Evolutionary conservation across 2,329 filamentous ascomycete species (phyloP).

Genomic region (Huntiella moniliformis): DNA sequence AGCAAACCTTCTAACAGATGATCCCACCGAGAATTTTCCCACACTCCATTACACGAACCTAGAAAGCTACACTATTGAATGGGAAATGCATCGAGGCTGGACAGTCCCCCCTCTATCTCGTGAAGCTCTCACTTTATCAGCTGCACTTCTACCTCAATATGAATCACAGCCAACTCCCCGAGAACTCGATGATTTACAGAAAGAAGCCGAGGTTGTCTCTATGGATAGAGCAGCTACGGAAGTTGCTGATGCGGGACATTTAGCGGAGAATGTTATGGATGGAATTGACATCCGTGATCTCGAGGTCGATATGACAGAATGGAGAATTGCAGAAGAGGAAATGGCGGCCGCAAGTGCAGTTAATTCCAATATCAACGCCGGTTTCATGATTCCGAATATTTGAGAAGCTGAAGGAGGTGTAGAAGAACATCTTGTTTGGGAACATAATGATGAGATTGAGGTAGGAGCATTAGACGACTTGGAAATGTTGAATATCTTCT

Average conservation of each 20-base stretch:
- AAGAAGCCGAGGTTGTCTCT: not conserved
- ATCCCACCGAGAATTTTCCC: not conserved
- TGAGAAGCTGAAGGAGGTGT: not conserved
- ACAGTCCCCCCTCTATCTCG: not conserved
- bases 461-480: not conserved
- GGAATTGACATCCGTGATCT: not conserved
- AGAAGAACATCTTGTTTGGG: not conserved
- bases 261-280: not conserved
- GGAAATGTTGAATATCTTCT: too few species aligned
- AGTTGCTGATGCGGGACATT: slow-evolving; percentile 14
- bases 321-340: not conserved
- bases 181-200: not conserved
- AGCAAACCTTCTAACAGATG: not conserved
- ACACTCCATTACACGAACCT: slow-evolving; percentile 7
- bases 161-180: slow-evolving; percentile 7
- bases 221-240: slow-evolving; percentile 4
- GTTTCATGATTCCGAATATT: not conserved
- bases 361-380: not conserved
- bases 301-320: not conserved
- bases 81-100: slow-evolving; percentile 12
- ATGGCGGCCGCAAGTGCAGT: not conserved
- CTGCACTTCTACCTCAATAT: slow-evolving; percentile 6
- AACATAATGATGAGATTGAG: not conserved
- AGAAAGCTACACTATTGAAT: slow-evolving; percentile 11
- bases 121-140: slow-evolving; percentile 3